Evolutionary conservation across 2,329 filamentous ascomycete species (phyloP), one percentile per base, ranked within the genome.

Genomic region (Iodosphaeria phyllophila): DNA sequence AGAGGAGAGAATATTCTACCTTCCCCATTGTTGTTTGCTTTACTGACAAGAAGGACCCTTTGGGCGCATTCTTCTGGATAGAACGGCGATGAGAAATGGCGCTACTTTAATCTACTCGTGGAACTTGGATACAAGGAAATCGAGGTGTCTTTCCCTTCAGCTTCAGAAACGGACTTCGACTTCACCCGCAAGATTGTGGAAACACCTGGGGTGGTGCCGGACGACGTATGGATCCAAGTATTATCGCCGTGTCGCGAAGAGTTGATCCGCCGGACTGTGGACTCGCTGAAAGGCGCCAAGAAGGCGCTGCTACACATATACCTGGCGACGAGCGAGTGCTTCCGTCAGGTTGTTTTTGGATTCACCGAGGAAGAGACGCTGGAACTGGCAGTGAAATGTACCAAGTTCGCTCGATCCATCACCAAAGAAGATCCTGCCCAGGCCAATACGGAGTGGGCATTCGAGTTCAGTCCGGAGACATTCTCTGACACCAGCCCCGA

Each of bases 91-190:
- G 83, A 93, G 60, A 95, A 95, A 56, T 89, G 77, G 70, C 61
- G 64, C 32, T 95, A 84, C 62, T 95, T 95, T 61, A 74, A 84
- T 53, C 91, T 92, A 82, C 69, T 95, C 27, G 70, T 75, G 41
- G 72, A 86, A 32, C 64, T 93, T 24, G 86, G 89, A 39, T 95
- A 91, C 64, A 95, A 93, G 56, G 86, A 95, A 54, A 93, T 95
- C 36, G 86, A 95, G 48, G 76, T 93, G 12, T 89, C 84, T 4
- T 95, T 92, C 54, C 86, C 86, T 24, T 92, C 83, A 0, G 83
- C 86, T 9, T 92, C 83, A 19, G 76, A 92, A 46, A 92, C 78
- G 42, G 89, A 95, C 55, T 95, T 84, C 57, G 80, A 92, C 58
- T 95, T 95, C 46, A 92, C 83, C 20, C 66, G 82, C 37, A 71